Evolutionary conservation across 345 rosid genomes (phyloP).

Genomic region (Eucalyptus sp.): DNA sequence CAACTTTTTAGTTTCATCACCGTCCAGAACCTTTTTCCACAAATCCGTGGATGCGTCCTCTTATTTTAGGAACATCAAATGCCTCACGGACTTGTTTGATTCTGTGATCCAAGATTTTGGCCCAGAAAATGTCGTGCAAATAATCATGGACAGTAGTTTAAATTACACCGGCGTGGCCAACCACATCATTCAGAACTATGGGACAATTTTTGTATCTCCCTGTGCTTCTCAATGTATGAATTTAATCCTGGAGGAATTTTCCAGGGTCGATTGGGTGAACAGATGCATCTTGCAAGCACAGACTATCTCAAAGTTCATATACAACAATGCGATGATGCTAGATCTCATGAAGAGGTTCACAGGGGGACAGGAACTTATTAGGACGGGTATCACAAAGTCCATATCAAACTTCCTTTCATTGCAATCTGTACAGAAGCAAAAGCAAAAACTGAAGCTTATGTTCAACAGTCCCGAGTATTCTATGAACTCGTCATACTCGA

Average conservation of each 20-base stretch:
- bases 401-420: conserved; percentile 64
- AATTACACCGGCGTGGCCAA: conserved; percentile 54
- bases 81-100: conserved; percentile 70
- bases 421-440: conserved; percentile 70
- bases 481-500: conserved; percentile 35
- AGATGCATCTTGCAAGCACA: conserved; percentile 70
- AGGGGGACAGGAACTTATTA: conserved; percentile 59
- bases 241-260: conserved; percentile 70
- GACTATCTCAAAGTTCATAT: conserved; percentile 49
- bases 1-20: conserved; percentile 76
- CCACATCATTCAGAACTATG: conserved; percentile 67
- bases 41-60: conserved; percentile 83
- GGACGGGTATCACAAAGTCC: conserved; percentile 62
- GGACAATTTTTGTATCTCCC: conserved; percentile 66
- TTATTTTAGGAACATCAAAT: conserved; percentile 56
- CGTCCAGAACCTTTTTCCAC: conserved; percentile 68
- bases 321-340: conserved; percentile 58
- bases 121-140: conserved; percentile 69
- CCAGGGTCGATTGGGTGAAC: conserved; percentile 85
- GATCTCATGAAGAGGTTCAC: conserved; percentile 69
- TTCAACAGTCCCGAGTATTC: conserved; percentile 64
- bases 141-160: conserved; percentile 61
- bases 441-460: conserved; percentile 55
- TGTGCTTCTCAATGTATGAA: conserved; percentile 88
- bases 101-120: conserved; percentile 74